A percentile compares a stretch with the other conserved stretches of the same genome.
Evolutionary conservation across 2,329 filamentous ascomycete genomes (phyloP).

Genomic region (Beauveria sp.): DNA sequence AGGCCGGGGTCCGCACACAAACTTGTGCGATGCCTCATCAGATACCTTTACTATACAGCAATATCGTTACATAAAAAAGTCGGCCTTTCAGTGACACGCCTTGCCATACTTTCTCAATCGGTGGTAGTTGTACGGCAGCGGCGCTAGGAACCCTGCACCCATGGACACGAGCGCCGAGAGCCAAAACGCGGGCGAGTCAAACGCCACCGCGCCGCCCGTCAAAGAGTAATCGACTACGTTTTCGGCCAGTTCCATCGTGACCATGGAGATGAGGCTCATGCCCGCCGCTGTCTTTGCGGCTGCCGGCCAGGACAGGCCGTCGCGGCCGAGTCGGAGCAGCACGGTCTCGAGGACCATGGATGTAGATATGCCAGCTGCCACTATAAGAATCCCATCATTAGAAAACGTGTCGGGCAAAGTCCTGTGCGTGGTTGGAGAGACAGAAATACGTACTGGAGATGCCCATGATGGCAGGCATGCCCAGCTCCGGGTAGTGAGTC

Average conservation of each 20-base stretch:
- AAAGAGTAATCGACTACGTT: slow-evolving; percentile 49
- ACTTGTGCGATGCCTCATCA: not conserved
- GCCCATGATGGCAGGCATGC: slow-evolving; percentile 42
- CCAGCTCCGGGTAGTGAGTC: slow-evolving; percentile 36
- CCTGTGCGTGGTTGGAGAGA: not conserved
- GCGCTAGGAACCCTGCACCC: slow-evolving; percentile 37
- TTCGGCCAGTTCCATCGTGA: slow-evolving; percentile 49
- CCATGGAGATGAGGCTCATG: slow-evolving; percentile 53
- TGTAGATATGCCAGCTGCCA: slow-evolving; percentile 43
- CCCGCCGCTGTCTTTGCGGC: slow-evolving; percentile 46
- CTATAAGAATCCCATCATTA: slow-evolving; percentile 21
- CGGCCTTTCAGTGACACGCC: slow-evolving; percentile 32
- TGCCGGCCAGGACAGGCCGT: slow-evolving; percentile 36
- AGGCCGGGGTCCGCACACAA: not conserved
- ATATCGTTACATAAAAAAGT: not conserved
- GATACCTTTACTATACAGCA: not conserved
- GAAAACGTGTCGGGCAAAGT: too few species aligned
- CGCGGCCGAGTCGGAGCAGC: slow-evolving; percentile 39
- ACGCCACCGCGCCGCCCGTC: slow-evolving; percentile 40
- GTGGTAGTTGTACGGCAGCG: slow-evolving; percentile 46
- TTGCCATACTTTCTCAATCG: slow-evolving; percentile 41
- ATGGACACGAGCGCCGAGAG: slow-evolving; percentile 37
- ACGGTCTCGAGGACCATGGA: slow-evolving; percentile 46
- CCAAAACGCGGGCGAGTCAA: slow-evolving; percentile 45
- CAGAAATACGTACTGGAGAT: slow-evolving; percentile 36